phyloP scores from a whole-genome alignment of 129 eudicot species.

The Escallonia rubra region DNA sequence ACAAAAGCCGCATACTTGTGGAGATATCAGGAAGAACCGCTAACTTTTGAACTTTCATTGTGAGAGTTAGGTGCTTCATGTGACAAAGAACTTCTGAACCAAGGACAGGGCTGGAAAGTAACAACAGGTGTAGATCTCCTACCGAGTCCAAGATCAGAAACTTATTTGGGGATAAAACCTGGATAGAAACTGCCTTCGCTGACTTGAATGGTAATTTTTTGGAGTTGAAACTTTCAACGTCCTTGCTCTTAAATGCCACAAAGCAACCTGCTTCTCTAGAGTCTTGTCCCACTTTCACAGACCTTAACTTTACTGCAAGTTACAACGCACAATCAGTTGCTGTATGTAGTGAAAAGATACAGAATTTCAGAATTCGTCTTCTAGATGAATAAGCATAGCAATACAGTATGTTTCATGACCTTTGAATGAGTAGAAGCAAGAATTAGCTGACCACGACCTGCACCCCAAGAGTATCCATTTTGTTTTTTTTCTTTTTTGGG shows the following conservation, averaged over 20 bases:
- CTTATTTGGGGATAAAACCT: conserved; percentile 51
- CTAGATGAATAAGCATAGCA: too few species aligned
- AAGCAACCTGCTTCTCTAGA: conserved; percentile 59
- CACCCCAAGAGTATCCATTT: too few species aligned
- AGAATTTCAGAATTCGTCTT: conserved; percentile 16
- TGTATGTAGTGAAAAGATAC: conserved; percentile 25
- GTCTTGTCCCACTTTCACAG: conserved; percentile 62
- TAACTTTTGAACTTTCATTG: conserved; percentile 58
- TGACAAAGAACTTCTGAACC: conserved; percentile 40
- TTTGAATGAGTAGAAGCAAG: background rate
- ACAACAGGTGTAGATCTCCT: conserved; percentile 60
- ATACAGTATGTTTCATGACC: too few species aligned
- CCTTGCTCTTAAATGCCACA: conserved; percentile 50
- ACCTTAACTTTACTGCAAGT: conserved; percentile 67
- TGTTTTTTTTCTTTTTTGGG: too few species aligned
- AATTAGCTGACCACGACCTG: too few species aligned
- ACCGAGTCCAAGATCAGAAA: conserved; percentile 70
- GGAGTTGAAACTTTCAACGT: conserved; percentile 24
- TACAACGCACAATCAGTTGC: conserved; percentile 57
- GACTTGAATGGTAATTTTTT: conserved; percentile 25
- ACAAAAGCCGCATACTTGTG: conserved; percentile 34
- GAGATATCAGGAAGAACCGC: conserved; percentile 69
- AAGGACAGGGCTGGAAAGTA: conserved; percentile 34
- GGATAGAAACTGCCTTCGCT: conserved; percentile 59
- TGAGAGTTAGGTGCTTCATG: conserved; percentile 54